Percentiles rank a stretch among this genome's conserved stretches.
Conservation (phyloP, 2,329 filamentous ascomycete species). For the Neodidymelliopsis sp. region DNA sequence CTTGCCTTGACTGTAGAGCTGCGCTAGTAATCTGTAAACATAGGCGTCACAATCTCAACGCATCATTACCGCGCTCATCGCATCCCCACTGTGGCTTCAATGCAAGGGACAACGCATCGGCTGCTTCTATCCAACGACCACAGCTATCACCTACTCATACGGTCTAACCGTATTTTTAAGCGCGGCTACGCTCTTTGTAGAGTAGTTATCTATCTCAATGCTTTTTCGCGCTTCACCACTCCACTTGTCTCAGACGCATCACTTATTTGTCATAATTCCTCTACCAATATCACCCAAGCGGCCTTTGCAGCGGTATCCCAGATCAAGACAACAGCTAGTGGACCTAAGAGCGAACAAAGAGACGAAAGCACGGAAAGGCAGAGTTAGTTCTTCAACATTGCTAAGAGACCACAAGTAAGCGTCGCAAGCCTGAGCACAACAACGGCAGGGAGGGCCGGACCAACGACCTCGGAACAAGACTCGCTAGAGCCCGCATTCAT, state of each 20-base stretch:
- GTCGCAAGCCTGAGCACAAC: not conserved
- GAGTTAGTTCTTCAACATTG: not conserved
- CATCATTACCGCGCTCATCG: not conserved
- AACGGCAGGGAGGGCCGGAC: slow-evolving; percentile 8
- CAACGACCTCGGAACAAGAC: slow-evolving; percentile 1
- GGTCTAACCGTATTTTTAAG: not conserved
- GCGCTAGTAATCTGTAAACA: slow-evolving; percentile 2
- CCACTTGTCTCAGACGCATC: too few species aligned
- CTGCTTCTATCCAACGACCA: not conserved
- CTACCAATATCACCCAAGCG: too few species aligned
- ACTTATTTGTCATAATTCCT: too few species aligned
- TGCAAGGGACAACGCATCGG: slow-evolving; percentile 1
- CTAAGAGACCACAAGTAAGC: not conserved
- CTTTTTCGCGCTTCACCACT: too few species aligned
- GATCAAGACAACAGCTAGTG: not conserved
- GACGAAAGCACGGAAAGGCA: not conserved
- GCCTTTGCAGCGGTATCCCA: not conserved
- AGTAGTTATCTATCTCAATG: too few species aligned
- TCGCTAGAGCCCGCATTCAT: slow-evolving; percentile 9
- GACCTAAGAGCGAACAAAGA: slow-evolving; percentile 6
- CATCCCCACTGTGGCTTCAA: not conserved
- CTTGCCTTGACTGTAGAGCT: not conserved
- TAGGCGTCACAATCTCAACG: not conserved
- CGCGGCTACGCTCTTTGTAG: too few species aligned
- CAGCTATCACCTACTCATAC: not conserved